phyloP scores from a whole-genome alignment of 2,329 filamentous ascomycete genomes.

The Nemania sp. region DNA sequence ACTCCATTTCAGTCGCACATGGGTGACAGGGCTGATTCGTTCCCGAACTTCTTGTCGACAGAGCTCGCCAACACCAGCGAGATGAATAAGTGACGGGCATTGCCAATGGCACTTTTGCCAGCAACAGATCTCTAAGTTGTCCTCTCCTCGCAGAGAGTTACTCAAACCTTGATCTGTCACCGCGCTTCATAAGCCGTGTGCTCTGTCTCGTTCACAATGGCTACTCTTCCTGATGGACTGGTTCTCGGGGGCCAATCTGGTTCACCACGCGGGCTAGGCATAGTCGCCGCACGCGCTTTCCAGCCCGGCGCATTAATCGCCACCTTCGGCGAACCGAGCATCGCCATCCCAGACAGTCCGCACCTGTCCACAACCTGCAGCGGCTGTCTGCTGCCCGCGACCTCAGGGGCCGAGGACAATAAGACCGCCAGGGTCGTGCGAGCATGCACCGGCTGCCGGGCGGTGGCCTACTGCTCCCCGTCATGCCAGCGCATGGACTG shows the following conservation, averaged over 20 bases:
- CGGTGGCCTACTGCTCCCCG: conserved; percentile 57
- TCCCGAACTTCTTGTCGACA: conserved; percentile 1
- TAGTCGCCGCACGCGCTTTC: conserved; percentile 49
- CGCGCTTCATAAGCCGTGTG: background rate
- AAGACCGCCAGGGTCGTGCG: conserved; percentile 29
- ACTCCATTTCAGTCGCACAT: too few relatives aligned
- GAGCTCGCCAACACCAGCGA: background rate
- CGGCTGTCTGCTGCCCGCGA: conserved; percentile 47
- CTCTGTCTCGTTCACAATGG: background rate
- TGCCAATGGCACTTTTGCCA: conserved; percentile 6
- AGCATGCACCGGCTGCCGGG: conserved; percentile 57
- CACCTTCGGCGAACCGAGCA: conserved; percentile 46
- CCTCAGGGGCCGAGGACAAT: too few relatives aligned
- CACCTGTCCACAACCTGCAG: conserved; percentile 51
- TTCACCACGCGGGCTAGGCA: conserved; percentile 47
- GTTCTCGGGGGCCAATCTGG: conserved; percentile 5
- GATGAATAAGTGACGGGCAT: conserved; percentile 6
- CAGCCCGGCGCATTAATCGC: conserved; percentile 51
- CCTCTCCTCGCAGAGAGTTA: background rate
- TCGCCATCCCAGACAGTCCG: conserved; percentile 53
- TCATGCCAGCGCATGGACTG: conserved; percentile 60
- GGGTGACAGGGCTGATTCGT: background rate
- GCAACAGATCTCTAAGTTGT: background rate
- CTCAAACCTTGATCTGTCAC: background rate
- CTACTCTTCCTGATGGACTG: conserved; percentile 17